Conservation (phyloP, 2,329 filamentous ascomycete species). For the Drechslerella stenobrocha region DNA sequence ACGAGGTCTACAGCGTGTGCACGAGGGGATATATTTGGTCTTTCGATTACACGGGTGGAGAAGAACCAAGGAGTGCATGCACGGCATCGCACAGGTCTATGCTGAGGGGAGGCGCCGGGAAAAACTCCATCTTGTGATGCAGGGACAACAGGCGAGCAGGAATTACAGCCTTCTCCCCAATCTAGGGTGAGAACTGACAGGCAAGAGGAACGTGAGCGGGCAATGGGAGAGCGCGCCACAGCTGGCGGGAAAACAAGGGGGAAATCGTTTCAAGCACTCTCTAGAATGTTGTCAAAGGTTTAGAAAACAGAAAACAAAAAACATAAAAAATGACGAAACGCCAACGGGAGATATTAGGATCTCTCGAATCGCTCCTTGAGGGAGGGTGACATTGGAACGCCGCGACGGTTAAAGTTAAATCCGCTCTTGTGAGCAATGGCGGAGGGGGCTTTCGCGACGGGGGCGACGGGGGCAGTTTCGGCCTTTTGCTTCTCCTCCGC, state of each 20-base stretch:
- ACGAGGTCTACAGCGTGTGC: too few species aligned
- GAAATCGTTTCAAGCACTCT: neutral
- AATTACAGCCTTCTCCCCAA: too few species aligned
- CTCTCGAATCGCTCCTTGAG: neutral
- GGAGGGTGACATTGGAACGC: slow-evolving; percentile 2
- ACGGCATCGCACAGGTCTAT: slow-evolving; percentile 24
- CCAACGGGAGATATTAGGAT: neutral
- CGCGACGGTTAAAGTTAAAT: slow-evolving; percentile 13
- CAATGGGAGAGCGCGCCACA: too few species aligned
- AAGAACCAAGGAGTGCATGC: slow-evolving; percentile 1
- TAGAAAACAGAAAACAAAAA: neutral
- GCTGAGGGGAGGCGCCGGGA: too few species aligned
- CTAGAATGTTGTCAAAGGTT: neutral
- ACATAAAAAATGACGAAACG: neutral
- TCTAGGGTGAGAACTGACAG: too few species aligned
- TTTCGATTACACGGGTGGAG: too few species aligned
- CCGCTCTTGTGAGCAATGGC: slow-evolving; percentile 10
- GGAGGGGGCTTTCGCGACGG: neutral
- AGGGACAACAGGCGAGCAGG: neutral
- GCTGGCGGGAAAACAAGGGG: too few species aligned
- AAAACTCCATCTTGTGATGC: slow-evolving; percentile 20
- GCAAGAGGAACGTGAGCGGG: too few species aligned
- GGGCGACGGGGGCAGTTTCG: neutral
- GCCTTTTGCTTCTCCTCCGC: slow-evolving; percentile 5
- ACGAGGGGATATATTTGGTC: neutral